Evolutionary conservation across 129 eudicot species (phyloP).

Genomic region (Smallanthus sonchifolius): DNA sequence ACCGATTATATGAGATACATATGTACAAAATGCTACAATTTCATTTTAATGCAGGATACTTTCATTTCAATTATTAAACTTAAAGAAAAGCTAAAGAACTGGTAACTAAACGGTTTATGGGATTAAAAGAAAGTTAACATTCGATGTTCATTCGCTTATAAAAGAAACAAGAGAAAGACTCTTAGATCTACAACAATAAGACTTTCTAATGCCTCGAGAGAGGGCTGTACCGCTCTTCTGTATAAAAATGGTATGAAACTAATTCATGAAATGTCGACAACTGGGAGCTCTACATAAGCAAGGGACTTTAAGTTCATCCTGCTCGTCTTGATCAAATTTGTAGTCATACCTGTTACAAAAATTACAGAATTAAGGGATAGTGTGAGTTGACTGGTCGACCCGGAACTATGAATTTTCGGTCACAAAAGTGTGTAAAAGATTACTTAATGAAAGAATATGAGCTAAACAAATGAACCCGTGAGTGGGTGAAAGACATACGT

Average conservation of each 20-base stretch:
- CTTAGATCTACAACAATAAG: slow-evolving; percentile 5
- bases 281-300: slow-evolving; percentile 75
- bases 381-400: not conserved
- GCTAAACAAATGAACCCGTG: not conserved
- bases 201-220: slow-evolving; percentile 21
- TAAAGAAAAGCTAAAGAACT: slow-evolving; percentile 5
- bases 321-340: slow-evolving; percentile 79
- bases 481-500: slow-evolving; percentile 48
- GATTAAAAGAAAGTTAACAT: not conserved
- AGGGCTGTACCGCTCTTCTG: not conserved
- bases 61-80: not conserved
- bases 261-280: slow-evolving; percentile 79
- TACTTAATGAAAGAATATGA: not conserved
- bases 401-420: not conserved
- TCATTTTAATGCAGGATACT: not conserved
- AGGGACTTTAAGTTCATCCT: slow-evolving; percentile 74
- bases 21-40: not conserved
- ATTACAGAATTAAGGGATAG: not conserved
- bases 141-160: not conserved
- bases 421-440: not conserved
- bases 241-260: slow-evolving; percentile 21
- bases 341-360: slow-evolving; percentile 71
- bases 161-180: slow-evolving; percentile 2
- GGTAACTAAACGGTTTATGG: not conserved
- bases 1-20: not conserved